Percentiles rank a stretch among this genome's conserved stretches.
phyloP scores from a whole-genome alignment of 1,284 basidiomycete species.

The Takashimella tepidaria region DNA sequence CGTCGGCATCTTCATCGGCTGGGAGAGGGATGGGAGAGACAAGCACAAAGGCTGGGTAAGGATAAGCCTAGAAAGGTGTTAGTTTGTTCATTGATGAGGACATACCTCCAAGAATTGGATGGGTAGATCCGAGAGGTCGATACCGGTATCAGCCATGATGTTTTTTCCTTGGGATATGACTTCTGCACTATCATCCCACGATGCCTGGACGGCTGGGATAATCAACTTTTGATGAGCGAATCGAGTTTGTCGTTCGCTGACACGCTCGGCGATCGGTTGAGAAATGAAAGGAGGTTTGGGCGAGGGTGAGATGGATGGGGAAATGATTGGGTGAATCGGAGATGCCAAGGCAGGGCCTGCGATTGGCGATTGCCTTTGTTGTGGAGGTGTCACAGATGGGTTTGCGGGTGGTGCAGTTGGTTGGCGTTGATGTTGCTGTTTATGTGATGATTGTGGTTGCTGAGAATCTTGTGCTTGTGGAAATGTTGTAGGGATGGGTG shows the following conservation, averaged over 20 bases:
- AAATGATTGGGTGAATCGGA: background rate
- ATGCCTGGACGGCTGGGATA: background rate
- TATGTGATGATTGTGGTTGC: background rate
- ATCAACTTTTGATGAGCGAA: background rate
- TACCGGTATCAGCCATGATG: background rate
- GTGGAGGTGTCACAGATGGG: background rate
- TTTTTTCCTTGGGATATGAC: background rate
- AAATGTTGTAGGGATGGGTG: too few relatives aligned
- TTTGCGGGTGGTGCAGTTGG: background rate
- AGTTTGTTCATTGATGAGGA: background rate
- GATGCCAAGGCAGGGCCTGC: background rate
- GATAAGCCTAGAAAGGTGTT: conserved; percentile 24
- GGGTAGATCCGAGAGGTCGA: conserved; percentile 19
- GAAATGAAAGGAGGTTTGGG: background rate
- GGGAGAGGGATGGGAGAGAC: conserved; percentile 25
- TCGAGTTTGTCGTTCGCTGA: background rate
- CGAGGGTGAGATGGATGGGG: background rate
- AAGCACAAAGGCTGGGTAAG: conserved; percentile 39
- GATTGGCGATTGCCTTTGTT: background rate
- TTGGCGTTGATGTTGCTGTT: background rate
- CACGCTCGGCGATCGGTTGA: background rate
- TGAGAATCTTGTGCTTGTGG: background rate
- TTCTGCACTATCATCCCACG: background rate
- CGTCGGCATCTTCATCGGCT: conserved; percentile 9
- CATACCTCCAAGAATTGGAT: conserved; percentile 28